Conservation (phyloP, 176 grass and related monocot species). For the Oryza nivara region DNA sequence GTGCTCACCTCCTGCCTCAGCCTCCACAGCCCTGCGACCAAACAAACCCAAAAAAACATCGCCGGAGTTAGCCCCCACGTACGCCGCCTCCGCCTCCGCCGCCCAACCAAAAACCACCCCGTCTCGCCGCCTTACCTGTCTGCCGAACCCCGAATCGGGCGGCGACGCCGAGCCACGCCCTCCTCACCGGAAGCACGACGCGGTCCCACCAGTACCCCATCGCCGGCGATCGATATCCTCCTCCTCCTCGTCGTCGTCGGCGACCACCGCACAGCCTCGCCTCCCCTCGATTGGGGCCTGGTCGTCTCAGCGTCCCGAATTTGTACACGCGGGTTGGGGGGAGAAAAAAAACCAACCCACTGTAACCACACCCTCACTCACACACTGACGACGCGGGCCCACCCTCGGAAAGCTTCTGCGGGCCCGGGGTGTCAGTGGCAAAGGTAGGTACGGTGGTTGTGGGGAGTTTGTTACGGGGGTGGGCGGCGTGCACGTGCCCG, state of each 20-base stretch:
- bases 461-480: conserved; percentile 23
- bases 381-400: neutral
- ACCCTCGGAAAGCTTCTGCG: neutral
- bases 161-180: conserved; percentile 82
- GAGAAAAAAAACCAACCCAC: neutral
- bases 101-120: neutral
- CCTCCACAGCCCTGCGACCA: conserved; percentile 64
- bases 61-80: conserved; percentile 12
- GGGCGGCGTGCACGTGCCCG: conserved; percentile 48
- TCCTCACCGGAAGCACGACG: conserved; percentile 68
- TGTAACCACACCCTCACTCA: accelerated
- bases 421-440: neutral
- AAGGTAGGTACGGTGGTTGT: neutral
- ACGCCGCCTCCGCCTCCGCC: too few species aligned
- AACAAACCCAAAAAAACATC: neutral
- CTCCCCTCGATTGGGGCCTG: conserved; percentile 14
- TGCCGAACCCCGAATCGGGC: conserved; percentile 81
- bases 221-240: neutral
- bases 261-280: neutral
- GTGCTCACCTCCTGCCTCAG: conserved; percentile 96
- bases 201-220: conserved; percentile 78
- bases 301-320: neutral
- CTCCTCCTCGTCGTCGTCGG: neutral
- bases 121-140: conserved; percentile 54
- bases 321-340: conserved; percentile 4